Percentiles rank a stretch among this genome's conserved stretches.
These are phyloP conservation scores for Yamadazyma mexicana DNA, from an alignment of 1,139 yeast species.

Conservation along the genomic window DNA sequence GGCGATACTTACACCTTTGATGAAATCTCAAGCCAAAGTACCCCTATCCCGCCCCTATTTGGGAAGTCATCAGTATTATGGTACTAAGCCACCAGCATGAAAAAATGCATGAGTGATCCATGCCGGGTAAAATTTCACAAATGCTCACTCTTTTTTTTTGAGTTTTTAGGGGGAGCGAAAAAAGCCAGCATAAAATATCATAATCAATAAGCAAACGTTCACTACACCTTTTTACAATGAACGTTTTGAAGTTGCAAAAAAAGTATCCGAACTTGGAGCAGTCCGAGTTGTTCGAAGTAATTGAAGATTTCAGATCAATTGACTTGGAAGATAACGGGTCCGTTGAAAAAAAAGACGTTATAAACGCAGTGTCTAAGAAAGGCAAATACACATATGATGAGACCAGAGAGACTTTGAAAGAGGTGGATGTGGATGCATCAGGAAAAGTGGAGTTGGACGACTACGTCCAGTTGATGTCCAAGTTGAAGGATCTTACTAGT, in stretches of 20 bases:
- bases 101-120: neutral
- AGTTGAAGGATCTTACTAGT: conserved; percentile 48
- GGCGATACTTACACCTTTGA: too few relatives aligned
- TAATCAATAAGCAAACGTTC: neutral
- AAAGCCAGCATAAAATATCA: conserved; percentile 2
- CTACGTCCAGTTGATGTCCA: conserved; percentile 82
- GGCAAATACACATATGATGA: conserved; percentile 88
- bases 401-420: conserved; percentile 89
- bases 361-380: conserved; percentile 75
- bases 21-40: too few relatives aligned
- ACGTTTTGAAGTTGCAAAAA: conserved; percentile 59
- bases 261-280: conserved; percentile 86
- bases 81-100: neutral
- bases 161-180: neutral
- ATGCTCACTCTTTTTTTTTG: neutral
- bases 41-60: too few relatives aligned
- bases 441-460: conserved; percentile 97
- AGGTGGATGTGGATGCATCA: conserved; percentile 90
- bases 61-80: too few relatives aligned
- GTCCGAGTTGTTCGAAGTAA: conserved; percentile 78
- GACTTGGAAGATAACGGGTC: conserved; percentile 95
- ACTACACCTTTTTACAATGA: conserved; percentile 31
- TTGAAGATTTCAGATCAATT: conserved; percentile 74
- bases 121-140: conserved; percentile 1
- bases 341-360: conserved; percentile 87